Conservation (phyloP, 2,329 filamentous ascomycete species). For the Lachnellula subtilissima region DNA sequence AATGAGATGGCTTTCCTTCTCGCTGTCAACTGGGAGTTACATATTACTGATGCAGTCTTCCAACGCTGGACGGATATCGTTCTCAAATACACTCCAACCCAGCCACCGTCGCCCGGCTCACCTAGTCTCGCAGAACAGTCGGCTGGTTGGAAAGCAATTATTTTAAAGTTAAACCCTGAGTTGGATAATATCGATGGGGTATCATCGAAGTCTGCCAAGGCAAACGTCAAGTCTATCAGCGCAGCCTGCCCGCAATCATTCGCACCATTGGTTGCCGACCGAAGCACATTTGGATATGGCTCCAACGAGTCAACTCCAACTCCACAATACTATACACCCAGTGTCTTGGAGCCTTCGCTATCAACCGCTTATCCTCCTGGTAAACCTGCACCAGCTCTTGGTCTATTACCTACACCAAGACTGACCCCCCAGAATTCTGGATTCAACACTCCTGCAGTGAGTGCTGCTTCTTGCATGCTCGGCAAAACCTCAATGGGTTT, state of each 20-base stretch:
- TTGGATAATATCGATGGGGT: slow-evolving; percentile 55
- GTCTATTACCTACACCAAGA: slow-evolving; percentile 54
- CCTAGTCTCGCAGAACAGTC: slow-evolving; percentile 25
- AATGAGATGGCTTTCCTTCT: slow-evolving; percentile 91
- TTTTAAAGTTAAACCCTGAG: slow-evolving; percentile 51
- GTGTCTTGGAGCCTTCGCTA: slow-evolving; percentile 47
- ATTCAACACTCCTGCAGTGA: slow-evolving; percentile 57
- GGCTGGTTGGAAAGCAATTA: slow-evolving; percentile 53
- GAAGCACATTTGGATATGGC: slow-evolving; percentile 34
- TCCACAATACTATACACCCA: slow-evolving; percentile 39
- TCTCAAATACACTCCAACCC: slow-evolving; percentile 65
- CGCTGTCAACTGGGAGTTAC: slow-evolving; percentile 89
- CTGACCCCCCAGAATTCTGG: slow-evolving; percentile 52
- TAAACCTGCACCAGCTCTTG: slow-evolving; percentile 48
- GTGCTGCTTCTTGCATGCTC: slow-evolving; percentile 47
- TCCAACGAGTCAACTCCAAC: slow-evolving; percentile 38
- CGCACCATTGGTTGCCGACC: slow-evolving; percentile 40
- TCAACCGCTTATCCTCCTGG: slow-evolving; percentile 40
- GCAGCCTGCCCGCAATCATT: slow-evolving; percentile 31
- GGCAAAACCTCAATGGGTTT: slow-evolving; percentile 54
- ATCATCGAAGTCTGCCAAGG: slow-evolving; percentile 26
- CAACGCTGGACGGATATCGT: slow-evolving; percentile 93
- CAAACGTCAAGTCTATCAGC: slow-evolving; percentile 19
- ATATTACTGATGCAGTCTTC: slow-evolving; percentile 85
- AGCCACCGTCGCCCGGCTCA: slow-evolving; percentile 49